Percentiles rank a stretch among this genome's conserved stretches.
Evolutionary conservation across 495 filamentous ascomycete genomes (phyloP).

Genomic region (Ramalina intermedia): DNA sequence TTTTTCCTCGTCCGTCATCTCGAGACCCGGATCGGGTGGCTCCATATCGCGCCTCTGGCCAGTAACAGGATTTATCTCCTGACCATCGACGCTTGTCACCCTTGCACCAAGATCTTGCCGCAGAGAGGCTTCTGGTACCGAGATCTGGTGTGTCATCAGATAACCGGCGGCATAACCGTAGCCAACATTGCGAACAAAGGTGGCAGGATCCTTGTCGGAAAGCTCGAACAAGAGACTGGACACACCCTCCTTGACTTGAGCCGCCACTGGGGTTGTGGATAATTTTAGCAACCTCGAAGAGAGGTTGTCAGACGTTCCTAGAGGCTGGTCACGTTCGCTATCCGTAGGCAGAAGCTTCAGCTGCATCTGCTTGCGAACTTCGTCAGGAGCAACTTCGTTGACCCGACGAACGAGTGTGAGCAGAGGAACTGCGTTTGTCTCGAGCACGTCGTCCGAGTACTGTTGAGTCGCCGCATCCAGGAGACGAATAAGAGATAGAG

Average conservation of each 20-base stretch:
- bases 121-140: conserved; percentile 52
- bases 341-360: conserved; percentile 61
- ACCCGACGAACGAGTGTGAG: conserved; percentile 55
- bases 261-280: conserved; percentile 55
- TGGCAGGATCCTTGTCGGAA: conserved; percentile 57
- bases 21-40: conserved; percentile 31
- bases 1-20: conserved; percentile 86
- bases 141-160: conserved; percentile 64
- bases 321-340: conserved; percentile 57
- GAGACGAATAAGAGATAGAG: conserved; percentile 58
- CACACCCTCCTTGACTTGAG: conserved; percentile 59
- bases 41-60: conserved; percentile 71
- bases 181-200: conserved; percentile 66
- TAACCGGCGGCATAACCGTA: conserved; percentile 90
- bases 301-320: conserved; percentile 61
- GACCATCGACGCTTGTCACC: conserved; percentile 13
- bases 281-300: conserved; percentile 65
- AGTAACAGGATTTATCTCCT: conserved; percentile 75
- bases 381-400: conserved; percentile 56
- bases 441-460: conserved; percentile 52
- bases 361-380: conserved; percentile 48
- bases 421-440: conserved; percentile 53
- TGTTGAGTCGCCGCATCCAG: conserved; percentile 46
- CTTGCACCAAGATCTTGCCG: conserved; percentile 7
- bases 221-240: conserved; percentile 75